phyloP scores from a whole-genome alignment of 192 early-diverging fungal genomes.

The Cladochytrium replicatum region DNA sequence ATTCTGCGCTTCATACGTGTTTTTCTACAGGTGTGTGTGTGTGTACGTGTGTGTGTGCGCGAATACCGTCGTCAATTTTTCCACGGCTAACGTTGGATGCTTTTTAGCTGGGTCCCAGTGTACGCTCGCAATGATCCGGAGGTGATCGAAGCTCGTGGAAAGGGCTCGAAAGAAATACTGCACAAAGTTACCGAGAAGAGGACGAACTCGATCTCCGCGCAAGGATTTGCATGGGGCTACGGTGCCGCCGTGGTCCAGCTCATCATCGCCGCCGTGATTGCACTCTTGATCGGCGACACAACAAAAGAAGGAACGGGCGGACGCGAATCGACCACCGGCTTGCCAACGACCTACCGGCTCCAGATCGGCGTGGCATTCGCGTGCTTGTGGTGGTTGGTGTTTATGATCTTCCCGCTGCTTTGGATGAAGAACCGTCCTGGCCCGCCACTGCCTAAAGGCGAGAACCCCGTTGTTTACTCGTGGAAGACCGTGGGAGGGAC shows the following conservation, averaged over 20 bases:
- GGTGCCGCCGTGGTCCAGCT: conserved; percentile 4
- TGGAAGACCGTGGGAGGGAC: conserved; percentile 2
- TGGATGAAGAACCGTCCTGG: neutral
- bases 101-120: conserved; percentile 9
- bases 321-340: neutral
- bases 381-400: conserved; percentile 15
- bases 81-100: no score
- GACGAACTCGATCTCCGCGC: conserved; percentile 19
- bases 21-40: conserved; percentile 14
- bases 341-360: conserved; percentile 14
- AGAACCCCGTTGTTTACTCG: neutral
- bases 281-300: neutral
- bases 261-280: conserved; percentile 10
- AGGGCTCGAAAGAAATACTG: no score
- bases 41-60: no score
- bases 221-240: conserved; percentile 12
- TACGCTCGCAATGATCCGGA: conserved; percentile 7
- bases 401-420: conserved; percentile 6
- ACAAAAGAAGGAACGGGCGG: no score
- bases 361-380: conserved; percentile 20
- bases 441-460: no score
- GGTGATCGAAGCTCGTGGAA: no score
- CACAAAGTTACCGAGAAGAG: no score
- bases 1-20: conserved; percentile 7
- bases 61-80: no score